phyloP scores from a whole-genome alignment of 2,329 filamentous ascomycete species.

The Calycina herbarum region DNA sequence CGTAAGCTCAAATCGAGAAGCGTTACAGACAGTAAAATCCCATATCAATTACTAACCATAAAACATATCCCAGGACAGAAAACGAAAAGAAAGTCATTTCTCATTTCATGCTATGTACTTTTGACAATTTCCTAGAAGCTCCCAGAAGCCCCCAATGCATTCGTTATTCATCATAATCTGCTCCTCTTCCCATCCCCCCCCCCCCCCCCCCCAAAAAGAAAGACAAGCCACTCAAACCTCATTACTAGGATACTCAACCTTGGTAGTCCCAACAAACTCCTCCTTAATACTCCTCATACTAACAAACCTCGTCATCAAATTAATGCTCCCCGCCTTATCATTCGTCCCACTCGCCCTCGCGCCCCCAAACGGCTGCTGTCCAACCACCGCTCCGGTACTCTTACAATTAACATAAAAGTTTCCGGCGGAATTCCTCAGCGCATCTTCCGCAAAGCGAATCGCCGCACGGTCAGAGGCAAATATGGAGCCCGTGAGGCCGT shows the following conservation, averaged over 20 bases:
- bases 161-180: not conserved
- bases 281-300: conserved; percentile 71
- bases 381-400: conserved; percentile 71
- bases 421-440: conserved; percentile 69
- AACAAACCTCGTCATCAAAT: conserved; percentile 65
- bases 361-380: conserved; percentile 72
- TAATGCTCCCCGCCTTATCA: conserved; percentile 69
- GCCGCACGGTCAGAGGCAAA: conserved; percentile 70
- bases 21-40: no score
- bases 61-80: no score
- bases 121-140: no score
- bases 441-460: conserved; percentile 68
- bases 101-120: no score
- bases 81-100: no score
- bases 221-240: conserved; percentile 42
- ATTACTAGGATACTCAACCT: conserved; percentile 72
- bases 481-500: conserved; percentile 74
- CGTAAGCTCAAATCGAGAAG: no score
- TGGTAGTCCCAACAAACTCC: conserved; percentile 65
- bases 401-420: conserved; percentile 90
- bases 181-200: not conserved
- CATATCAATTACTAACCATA: no score
- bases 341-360: conserved; percentile 69
- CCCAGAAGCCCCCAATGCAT: no score
- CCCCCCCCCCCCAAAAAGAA: no score